phyloP scores from a whole-genome alignment of 176 grass and related monocot species.

The Leersia perrieri region DNA sequence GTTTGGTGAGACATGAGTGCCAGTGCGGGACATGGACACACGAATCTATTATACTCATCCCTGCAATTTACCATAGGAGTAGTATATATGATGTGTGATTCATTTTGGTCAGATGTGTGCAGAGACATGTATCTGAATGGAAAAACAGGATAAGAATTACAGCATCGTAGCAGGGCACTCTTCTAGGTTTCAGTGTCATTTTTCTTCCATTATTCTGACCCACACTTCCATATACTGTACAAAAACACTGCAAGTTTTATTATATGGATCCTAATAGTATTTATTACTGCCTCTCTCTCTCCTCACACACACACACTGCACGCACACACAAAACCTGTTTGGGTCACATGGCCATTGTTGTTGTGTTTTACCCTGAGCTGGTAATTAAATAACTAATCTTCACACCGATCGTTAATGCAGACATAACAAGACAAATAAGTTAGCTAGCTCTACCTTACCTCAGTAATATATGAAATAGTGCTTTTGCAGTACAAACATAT shows the following conservation, averaged over 20 bases:
- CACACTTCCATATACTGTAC: not conserved
- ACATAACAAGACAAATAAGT: constrained; percentile 17
- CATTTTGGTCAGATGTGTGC: constrained; percentile 14
- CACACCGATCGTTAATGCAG: not conserved
- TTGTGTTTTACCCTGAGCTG: not conserved
- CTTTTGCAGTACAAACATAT: not conserved
- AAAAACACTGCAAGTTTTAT: not conserved
- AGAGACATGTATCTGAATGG: not conserved
- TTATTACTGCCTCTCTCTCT: not conserved
- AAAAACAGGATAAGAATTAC: not conserved
- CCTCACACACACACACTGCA: too few relatives aligned
- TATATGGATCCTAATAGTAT: not conserved
- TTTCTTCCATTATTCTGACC: not conserved
- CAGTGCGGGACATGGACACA: not conserved
- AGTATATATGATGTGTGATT: not conserved
- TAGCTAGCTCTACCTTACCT: constrained; percentile 20
- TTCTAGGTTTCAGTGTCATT: constrained; percentile 14
- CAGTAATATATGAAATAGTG: not conserved
- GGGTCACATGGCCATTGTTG: constrained; percentile 15
- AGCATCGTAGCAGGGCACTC: not conserved
- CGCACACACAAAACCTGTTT: too few relatives aligned
- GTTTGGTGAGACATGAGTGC: not conserved
- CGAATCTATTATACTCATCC: not conserved
- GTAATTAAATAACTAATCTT: not conserved
- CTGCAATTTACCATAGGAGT: not conserved